These are phyloP conservation scores for Samsoniella hepiali DNA, from an alignment of 2,329 filamentous ascomycete genomes.

Conservation along the genomic window DNA sequence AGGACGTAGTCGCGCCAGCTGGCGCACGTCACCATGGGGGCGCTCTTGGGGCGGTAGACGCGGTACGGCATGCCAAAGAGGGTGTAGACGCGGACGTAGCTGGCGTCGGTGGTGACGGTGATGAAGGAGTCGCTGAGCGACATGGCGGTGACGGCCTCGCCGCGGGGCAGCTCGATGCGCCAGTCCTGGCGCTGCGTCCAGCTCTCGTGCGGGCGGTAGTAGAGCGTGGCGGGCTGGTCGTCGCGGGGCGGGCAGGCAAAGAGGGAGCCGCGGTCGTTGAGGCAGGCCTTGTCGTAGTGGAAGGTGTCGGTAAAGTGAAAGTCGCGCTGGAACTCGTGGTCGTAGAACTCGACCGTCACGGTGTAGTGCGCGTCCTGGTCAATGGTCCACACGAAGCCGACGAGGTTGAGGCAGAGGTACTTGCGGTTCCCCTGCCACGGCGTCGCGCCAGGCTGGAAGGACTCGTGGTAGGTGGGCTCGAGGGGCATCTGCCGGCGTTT, in stretches of 20 bases:
- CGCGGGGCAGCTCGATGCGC: constrained; percentile 80
- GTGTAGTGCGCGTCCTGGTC: constrained; percentile 92
- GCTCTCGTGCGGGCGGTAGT: constrained; percentile 94
- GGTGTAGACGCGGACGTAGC: constrained; percentile 90
- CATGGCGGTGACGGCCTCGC: constrained; percentile 84
- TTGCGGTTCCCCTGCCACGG: constrained; percentile 93
- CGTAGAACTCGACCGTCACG: constrained; percentile 95
- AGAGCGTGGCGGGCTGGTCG: constrained; percentile 72
- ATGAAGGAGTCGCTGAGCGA: constrained; percentile 89
- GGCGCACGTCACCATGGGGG: constrained; percentile 85
- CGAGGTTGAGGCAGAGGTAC: constrained; percentile 89
- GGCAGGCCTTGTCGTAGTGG: constrained; percentile 91
- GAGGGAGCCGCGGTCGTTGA: constrained; percentile 78
- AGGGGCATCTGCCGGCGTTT: constrained; percentile 48
- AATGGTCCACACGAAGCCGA: constrained; percentile 95
- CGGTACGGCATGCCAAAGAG: constrained; percentile 86
- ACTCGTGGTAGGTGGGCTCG: constrained; percentile 68
- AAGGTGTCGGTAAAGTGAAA: constrained; percentile 98
- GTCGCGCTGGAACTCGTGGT: constrained; percentile 85
- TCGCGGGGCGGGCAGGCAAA: constrained; percentile 77
- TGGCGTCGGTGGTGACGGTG: constrained; percentile 79
- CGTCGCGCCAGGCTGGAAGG: constrained; percentile 92
- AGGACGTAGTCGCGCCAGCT: constrained; percentile 96
- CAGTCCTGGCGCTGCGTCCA: constrained; percentile 92
- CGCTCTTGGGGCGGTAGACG: constrained; percentile 88